Base-by-base conservation (phyloP, 2,329 filamentous ascomycete genomes). In the Calonectria crousiana region DNA sequence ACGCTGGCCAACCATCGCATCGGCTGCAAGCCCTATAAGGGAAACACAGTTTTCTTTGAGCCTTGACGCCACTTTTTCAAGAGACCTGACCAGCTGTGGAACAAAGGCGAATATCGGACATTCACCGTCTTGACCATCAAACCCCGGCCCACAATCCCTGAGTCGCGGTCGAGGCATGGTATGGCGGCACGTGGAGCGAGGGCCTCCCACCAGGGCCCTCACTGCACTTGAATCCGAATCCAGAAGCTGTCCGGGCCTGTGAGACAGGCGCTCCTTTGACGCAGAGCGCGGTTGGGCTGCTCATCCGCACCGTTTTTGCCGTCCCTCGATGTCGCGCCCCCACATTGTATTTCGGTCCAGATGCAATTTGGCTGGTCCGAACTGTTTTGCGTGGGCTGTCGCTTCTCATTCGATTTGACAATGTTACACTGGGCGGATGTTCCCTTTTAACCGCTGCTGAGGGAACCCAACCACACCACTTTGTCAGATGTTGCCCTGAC, bases 221-320 rank as follows among this genome's bases (percentile, higher is more conserved):
- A 47, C 70, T 79, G 77, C 77, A 77, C 64, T 65, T 74, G 58
- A 69, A 60, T 79, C 75, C 74, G 51, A 18, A 74, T 79, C 49
- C 51, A 73, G 78, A 73, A 78, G 72, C 32, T 56, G 34, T 16
- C 71, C 70, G 73, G 38, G 38, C 62, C 69, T 30, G 47, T 58
- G 41, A 73, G 58, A 68, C 58, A 67, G 70, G 73, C 67, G 67
- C 68, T 41, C 34, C 44, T 72, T 66, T 65, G 75, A 51, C 75
- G 58, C 51, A 30, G 38, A 67, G 64, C 34, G 18, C 56, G 34
- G 26, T 53, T 32, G 16, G 60, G 18, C 9, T 58, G n/a, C 67
- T 51, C 9, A 26, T 41, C 28, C 23, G 44, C 9, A 51, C 62
- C 20, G 28, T 34, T 23, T 51, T 23, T 41, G 23, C 44, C 44